Base-by-base conservation (phyloP, 2,329 filamentous ascomycete species). In the Cucurbitaria berberidis region DNA sequence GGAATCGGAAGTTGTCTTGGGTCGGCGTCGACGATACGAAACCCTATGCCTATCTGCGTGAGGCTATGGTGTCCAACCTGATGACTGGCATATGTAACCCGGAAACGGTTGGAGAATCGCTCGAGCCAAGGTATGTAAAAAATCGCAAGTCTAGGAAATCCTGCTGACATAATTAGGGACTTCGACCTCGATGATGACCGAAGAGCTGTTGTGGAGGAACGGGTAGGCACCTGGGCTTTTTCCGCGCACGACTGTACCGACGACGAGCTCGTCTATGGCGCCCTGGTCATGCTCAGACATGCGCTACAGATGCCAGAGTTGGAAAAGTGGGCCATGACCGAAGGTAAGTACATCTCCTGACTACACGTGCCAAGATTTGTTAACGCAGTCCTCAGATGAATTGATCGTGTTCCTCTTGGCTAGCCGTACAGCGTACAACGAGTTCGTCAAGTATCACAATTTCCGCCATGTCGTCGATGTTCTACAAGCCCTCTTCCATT, bases 381-480 rank as follows among this genome's bases (percentile, higher is more conserved):
- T 74, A 54, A 72, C 57, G 15, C 24, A 22, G 5, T 60, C 38
- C 9, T 1, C 68, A 90, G 91, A 90, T 64, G 88, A 96, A 73
- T 81, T 99, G 24, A 89, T 89, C 60, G 87, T 86, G 48, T 98
- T 96, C 69, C 81, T 98, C 55, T 84, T 96, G 58, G 92, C 93
- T 47, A 95, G 92, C 69, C 89, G 93, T 57, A 87, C 89, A 42
- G 91, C 95, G n/a, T 99, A 99, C 78, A 98, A 98, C 74, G 89
- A 86, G 53, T 96, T 96, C 74, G 92, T 97, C 30, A 90, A 93
- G 19, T 99, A 98, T 70, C 95, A 99, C 80, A 99, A 99, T 76
- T 99, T 98, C 74, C 89, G 93, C 48, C 95, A 99, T 76, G 95
- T 96, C 19, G 89, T 97, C 57, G 95, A 99, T 75, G 95, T 99